Conservation (phyloP, 768 basidiomycete species). For the Baorangia bicolor region DNA sequence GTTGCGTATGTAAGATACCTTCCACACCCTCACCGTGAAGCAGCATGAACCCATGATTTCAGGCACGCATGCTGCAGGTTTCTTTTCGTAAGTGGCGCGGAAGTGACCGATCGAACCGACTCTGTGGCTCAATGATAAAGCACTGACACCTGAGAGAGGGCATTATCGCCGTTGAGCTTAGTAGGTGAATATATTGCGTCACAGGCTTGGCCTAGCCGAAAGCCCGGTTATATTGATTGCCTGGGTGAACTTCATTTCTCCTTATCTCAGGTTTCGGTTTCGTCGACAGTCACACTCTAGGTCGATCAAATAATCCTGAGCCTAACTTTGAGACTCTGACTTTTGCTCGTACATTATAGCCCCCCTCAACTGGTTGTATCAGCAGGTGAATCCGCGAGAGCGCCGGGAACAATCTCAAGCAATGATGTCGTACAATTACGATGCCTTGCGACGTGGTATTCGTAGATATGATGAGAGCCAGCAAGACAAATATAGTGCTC, state of each 20-base stretch:
- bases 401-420: conserved; percentile 24
- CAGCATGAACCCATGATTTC: conserved; percentile 11
- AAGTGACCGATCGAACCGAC: conserved; percentile 25
- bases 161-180: conserved; percentile 14
- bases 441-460: conserved; percentile 13
- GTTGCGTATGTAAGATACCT: conserved; percentile 24
- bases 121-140: conserved; percentile 17
- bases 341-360: not conserved
- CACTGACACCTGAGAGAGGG: conserved; percentile 13
- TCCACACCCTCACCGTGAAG: conserved; percentile 20
- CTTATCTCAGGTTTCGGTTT: conserved; percentile 1
- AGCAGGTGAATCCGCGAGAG: conserved; percentile 3
- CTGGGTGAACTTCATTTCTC: conserved; percentile 1
- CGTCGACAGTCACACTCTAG: not conserved
- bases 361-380: not conserved
- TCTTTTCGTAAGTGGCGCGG: conserved; percentile 33
- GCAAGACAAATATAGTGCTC: conserved; percentile 28
- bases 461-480: conserved; percentile 21
- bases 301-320: conserved; percentile 1
- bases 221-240: conserved; percentile 2
- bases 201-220: conserved; percentile 18
- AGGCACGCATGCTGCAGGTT: conserved; percentile 22
- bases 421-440: conserved; percentile 30
- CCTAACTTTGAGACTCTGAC: not conserved
- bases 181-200: conserved; percentile 28